Conservation (phyloP, 495 filamentous ascomycete genomes). For the Lepraria neglecta region DNA sequence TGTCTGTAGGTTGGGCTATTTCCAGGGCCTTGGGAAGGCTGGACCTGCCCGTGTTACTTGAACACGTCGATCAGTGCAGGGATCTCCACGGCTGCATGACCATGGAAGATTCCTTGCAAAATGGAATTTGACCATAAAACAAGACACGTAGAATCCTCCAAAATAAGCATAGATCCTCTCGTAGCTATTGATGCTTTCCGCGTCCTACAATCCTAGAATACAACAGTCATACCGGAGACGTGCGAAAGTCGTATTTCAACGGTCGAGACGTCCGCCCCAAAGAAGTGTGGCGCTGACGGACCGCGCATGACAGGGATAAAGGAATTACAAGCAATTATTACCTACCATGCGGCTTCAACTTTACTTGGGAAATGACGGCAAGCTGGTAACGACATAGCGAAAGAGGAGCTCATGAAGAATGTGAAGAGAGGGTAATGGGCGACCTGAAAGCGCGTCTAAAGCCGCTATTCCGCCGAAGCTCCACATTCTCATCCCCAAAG, state of each 20-base stretch:
- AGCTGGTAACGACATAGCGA: not conserved
- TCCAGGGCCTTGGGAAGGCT: not conserved
- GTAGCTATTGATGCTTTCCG: no score
- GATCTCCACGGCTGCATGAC: constrained; percentile 1
- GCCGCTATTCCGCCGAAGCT: constrained; percentile 28
- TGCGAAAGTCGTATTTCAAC: no score
- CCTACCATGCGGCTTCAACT: not conserved
- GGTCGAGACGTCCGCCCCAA: not conserved
- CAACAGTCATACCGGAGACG: no score
- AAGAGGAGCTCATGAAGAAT: not conserved
- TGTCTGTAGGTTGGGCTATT: not conserved
- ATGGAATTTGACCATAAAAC: not conserved
- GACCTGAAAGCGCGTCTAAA: constrained; percentile 26
- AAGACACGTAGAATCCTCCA: not conserved
- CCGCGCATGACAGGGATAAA: constrained; percentile 8
- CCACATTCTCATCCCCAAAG: constrained; percentile 23
- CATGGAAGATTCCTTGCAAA: constrained; percentile 6
- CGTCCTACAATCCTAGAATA: no score
- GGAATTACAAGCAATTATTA: not conserved
- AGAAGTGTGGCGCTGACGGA: constrained; percentile 5
- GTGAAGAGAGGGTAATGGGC: constrained; percentile 16
- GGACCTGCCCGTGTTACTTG: not conserved
- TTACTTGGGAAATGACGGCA: not conserved
- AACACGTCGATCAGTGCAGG: constrained; percentile 1
- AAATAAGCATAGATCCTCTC: not conserved